Evolutionary conservation across 495 filamentous ascomycete species (phyloP).

Genomic region (Penicillium desertorum): DNA sequence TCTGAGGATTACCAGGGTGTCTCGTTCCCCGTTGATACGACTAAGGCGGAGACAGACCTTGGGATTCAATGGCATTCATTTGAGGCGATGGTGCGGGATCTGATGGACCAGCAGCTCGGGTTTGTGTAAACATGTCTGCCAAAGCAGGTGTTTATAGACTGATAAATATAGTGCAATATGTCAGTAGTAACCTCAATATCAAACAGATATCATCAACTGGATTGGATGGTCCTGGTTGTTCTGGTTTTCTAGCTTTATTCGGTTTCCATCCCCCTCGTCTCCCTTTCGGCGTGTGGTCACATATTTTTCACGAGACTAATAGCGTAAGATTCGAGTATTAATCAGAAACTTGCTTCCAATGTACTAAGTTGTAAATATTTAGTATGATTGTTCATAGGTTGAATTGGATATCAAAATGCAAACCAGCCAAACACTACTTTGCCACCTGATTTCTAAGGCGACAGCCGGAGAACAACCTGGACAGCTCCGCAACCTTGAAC

Average conservation of each 20-base stretch:
- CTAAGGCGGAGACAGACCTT: constrained; percentile 50
- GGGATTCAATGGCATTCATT: constrained; percentile 36
- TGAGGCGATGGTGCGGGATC: constrained; percentile 34
- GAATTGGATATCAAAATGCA: constrained; percentile 2
- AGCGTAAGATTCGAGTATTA: neutral
- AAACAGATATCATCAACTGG: neutral
- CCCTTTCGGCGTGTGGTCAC: neutral
- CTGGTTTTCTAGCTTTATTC: neutral
- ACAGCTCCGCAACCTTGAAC: constrained; percentile 1
- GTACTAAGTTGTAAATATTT: neutral
- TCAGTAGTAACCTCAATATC: neutral
- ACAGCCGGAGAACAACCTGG: constrained; percentile 1
- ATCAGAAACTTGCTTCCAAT: neutral
- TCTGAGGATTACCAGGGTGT: constrained; percentile 17
- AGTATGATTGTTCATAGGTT: neutral
- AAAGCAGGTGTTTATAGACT: neutral
- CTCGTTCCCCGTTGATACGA: constrained; percentile 53
- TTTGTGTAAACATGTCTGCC: constrained; percentile 5
- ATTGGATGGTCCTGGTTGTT: neutral
- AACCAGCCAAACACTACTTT: constrained; percentile 10
- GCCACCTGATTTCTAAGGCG: constrained; percentile 21
- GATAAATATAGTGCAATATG: neutral
- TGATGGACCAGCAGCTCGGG: constrained; percentile 40
- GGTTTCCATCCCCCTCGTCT: neutral
- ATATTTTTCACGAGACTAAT: neutral